Conservation (phyloP, 306 rosid genomes). For the Vachellia pachyceras region DNA sequence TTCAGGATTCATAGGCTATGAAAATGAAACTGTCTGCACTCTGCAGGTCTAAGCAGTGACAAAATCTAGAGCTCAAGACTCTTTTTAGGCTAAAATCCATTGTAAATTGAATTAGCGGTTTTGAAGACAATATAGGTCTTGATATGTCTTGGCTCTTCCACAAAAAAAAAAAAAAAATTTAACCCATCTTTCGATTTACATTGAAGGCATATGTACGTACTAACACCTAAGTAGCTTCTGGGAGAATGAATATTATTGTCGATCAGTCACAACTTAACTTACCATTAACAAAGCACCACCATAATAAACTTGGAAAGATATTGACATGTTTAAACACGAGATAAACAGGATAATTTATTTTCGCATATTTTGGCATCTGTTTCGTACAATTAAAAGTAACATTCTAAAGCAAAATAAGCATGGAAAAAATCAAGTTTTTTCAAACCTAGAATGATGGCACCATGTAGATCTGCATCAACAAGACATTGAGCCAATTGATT, state of each 20-base stretch:
- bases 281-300: not conserved
- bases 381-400: not conserved
- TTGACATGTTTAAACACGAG: not conserved
- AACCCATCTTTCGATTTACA: not conserved
- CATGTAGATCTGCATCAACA: conserved; percentile 82
- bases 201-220: not conserved
- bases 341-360: not conserved
- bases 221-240: not conserved
- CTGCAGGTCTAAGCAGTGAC: not conserved
- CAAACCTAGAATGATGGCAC: conserved; percentile 68
- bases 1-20: not conserved
- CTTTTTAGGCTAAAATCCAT: not conserved
- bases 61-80: not conserved
- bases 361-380: not conserved
- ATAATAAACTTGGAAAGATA: not conserved
- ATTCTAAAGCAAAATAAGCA: conserved; percentile 20
- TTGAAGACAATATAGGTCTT: not conserved
- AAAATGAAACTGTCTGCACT: too few relatives aligned
- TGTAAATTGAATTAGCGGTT: not conserved
- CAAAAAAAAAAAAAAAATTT: not conserved
- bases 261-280: not conserved
- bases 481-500: conserved; percentile 78
- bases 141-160: not conserved
- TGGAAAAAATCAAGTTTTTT: conserved; percentile 17
- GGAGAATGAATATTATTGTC: not conserved